phyloP scores from a whole-genome alignment of 352 stramenopile species.

The Sclerospora graminicola region DNA sequence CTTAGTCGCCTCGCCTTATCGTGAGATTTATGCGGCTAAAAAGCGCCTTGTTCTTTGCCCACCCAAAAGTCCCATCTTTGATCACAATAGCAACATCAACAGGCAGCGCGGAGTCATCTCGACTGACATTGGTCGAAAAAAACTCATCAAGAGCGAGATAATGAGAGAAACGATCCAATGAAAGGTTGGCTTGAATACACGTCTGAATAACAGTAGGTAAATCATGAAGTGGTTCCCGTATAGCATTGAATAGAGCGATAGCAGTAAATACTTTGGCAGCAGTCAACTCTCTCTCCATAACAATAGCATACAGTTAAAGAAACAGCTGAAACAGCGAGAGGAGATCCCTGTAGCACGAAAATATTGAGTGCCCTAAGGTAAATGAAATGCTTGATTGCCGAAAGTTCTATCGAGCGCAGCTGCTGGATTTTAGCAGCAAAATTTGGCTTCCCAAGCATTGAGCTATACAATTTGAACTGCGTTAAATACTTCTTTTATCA shows the following conservation, averaged over 20 bases:
- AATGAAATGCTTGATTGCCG: constrained; percentile 40
- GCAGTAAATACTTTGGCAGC: too few relatives aligned
- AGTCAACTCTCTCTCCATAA: constrained; percentile 27
- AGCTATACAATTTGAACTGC: constrained; percentile 94
- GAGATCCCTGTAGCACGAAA: constrained; percentile 35
- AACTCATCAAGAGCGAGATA: constrained; percentile 25
- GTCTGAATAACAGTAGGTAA: too few relatives aligned
- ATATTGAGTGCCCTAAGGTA: constrained; percentile 44
- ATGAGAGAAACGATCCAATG: constrained; percentile 21
- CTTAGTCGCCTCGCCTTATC: constrained; percentile 26
- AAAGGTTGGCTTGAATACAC: constrained; percentile 29
- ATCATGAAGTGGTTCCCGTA: constrained; percentile 25
- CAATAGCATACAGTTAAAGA: constrained; percentile 35
- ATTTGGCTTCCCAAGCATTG: constrained; percentile 84
- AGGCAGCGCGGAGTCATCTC: too few relatives aligned
- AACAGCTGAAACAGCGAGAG: constrained; percentile 36
- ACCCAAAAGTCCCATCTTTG: too few relatives aligned
- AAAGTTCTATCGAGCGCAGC: constrained; percentile 71
- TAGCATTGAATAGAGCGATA: constrained; percentile 36
- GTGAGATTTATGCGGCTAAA: constrained; percentile 28
- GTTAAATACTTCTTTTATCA: constrained; percentile 85
- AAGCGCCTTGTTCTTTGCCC: constrained; percentile 8
- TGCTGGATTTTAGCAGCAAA: constrained; percentile 63
- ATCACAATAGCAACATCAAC: constrained; percentile 15
- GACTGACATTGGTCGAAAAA: constrained; percentile 8